A percentile compares a stretch with the other conserved stretches of the same genome.
Evolutionary conservation across 495 filamentous ascomycete genomes (phyloP).

Genomic region (Neurospora sublineolata): DNA sequence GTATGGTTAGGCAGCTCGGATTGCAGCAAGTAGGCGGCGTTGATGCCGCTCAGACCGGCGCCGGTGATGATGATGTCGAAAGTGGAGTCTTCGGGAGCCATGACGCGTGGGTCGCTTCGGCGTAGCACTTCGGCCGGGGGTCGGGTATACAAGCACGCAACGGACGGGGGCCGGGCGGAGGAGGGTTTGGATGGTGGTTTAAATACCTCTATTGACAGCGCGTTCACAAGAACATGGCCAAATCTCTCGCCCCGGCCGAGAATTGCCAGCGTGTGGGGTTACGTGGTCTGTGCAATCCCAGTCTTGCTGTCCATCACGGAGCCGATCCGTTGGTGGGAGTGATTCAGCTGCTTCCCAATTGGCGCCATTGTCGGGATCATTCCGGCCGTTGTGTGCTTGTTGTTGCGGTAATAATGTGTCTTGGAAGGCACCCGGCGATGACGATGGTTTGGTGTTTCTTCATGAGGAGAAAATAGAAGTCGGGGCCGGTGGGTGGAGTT

Average conservation of each 20-base stretch:
- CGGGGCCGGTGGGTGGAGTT: background rate
- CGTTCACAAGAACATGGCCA: background rate
- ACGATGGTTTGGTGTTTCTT: background rate
- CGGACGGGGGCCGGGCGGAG: background rate
- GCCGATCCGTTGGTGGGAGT: background rate
- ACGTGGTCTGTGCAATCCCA: background rate
- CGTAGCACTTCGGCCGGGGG: background rate
- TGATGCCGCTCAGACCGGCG: conserved; percentile 67
- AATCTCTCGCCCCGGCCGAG: background rate
- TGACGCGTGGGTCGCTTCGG: background rate
- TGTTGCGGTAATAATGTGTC: background rate
- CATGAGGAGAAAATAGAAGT: background rate
- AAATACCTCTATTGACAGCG: background rate
- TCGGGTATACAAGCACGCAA: background rate
- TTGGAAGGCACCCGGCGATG: background rate
- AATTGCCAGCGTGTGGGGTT: background rate
- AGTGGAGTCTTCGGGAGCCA: conserved; percentile 2
- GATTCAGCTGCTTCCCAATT: background rate
- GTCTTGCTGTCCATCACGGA: background rate
- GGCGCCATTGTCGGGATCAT: background rate
- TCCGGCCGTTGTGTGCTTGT: background rate
- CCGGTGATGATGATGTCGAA: conserved; percentile 59
- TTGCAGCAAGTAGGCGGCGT: conserved; percentile 60
- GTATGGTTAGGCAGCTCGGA: conserved; percentile 40
- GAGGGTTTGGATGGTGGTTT: background rate